These are phyloP conservation scores for Phialocephala subalpina DNA, from an alignment of 2,329 filamentous ascomycete genomes.

Conservation along the genomic window DNA sequence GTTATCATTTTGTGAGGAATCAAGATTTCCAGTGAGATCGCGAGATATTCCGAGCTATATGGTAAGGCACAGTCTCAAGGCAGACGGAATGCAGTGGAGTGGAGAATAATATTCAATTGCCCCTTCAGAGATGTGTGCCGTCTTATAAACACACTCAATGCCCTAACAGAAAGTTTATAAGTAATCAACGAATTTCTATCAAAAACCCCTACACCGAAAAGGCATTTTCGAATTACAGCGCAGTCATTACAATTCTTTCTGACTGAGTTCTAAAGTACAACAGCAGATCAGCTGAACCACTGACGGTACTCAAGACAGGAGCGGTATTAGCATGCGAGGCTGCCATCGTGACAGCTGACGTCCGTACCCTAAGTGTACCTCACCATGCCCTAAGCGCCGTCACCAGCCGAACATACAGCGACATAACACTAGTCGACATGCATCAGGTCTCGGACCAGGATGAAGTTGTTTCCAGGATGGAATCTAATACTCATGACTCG, in stretches of 20 bases:
- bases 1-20: background rate
- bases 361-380: background rate
- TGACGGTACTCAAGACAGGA: background rate
- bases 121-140: background rate
- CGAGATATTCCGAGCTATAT: background rate
- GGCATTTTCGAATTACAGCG: background rate
- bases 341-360: background rate
- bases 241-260: background rate
- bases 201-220: background rate
- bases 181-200: background rate
- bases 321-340: background rate
- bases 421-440: background rate
- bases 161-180: background rate
- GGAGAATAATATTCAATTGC: background rate
- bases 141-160: background rate
- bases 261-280: background rate
- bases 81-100: background rate
- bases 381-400: background rate
- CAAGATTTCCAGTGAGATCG: background rate
- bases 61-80: background rate
- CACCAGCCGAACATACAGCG: background rate
- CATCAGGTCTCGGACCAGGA: background rate
- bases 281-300: background rate
- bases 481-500: background rate
- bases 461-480: background rate